Percentiles rank a stretch among this genome's conserved stretches.
These are phyloP conservation scores for Amorphotheca resinae DNA, from an alignment of 495 filamentous ascomycete species.

Conservation along the genomic window DNA sequence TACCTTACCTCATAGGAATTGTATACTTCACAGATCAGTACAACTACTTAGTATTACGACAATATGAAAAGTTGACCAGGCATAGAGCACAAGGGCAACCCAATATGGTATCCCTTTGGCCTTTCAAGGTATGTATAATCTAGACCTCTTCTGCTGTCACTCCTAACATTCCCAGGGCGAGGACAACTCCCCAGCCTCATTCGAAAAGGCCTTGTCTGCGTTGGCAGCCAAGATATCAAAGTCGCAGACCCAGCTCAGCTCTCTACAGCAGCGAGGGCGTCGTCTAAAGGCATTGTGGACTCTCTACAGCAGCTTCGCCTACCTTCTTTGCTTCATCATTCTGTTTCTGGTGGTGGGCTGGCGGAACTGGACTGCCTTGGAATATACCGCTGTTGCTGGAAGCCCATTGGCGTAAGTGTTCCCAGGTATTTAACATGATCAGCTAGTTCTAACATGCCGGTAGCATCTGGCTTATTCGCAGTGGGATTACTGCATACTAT, in stretches of 20 bases:
- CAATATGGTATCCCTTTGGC: conserved; percentile 74
- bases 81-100: background rate
- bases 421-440: background rate
- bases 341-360: conserved; percentile 75
- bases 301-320: conserved; percentile 79
- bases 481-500: conserved; percentile 50
- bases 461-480: conserved; percentile 27
- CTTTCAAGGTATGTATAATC: conserved; percentile 47
- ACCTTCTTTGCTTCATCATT: conserved; percentile 72
- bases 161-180: conserved; percentile 44
- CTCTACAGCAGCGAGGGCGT: conserved; percentile 54
- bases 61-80: conserved; percentile 8
- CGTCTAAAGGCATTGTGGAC: conserved; percentile 79
- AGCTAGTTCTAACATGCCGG: conserved; percentile 4
- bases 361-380: conserved; percentile 58
- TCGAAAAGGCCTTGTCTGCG: conserved; percentile 77
- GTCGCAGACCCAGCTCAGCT: conserved; percentile 57
- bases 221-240: conserved; percentile 70
- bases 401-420: conserved; percentile 61
- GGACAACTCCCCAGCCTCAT: conserved; percentile 75
- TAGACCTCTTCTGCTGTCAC: background rate
- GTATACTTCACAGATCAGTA: background rate
- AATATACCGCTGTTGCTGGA: conserved; percentile 65
- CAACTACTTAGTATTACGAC: background rate
- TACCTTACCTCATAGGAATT: background rate